phyloP scores from a whole-genome alignment of 768 basidiomycete species.

The Psilocybe subaeruginosa region DNA sequence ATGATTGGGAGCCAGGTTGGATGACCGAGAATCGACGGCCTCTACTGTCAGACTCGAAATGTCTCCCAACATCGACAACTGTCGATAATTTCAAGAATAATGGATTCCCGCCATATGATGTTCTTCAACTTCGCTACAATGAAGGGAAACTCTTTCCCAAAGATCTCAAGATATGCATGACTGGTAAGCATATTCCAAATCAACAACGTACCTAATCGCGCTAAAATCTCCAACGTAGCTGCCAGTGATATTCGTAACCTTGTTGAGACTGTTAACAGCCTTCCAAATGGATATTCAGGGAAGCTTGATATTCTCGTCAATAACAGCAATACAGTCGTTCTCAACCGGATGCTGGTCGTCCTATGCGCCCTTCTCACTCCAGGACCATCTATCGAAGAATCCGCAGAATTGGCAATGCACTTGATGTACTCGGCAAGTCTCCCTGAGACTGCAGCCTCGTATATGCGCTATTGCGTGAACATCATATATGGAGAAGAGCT shows the following conservation, averaged over 20 bases:
- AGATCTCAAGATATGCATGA: conserved; percentile 38
- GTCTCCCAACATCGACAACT: conserved; percentile 12
- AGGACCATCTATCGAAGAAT: conserved; percentile 42
- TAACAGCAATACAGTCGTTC: conserved; percentile 35
- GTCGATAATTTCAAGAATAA: conserved; percentile 22
- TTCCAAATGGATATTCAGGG: conserved; percentile 38
- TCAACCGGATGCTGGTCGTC: conserved; percentile 44
- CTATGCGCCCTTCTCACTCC: conserved; percentile 39
- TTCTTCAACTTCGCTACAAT: conserved; percentile 31
- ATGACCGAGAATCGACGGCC: conserved; percentile 31
- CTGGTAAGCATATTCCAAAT: conserved; percentile 22
- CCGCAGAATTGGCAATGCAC: conserved; percentile 42
- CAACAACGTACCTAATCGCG: neutral
- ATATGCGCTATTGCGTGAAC: conserved; percentile 37
- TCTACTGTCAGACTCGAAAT: conserved; percentile 15
- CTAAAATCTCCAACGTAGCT: conserved; percentile 19
- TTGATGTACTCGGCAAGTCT: conserved; percentile 45
- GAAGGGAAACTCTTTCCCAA: conserved; percentile 28
- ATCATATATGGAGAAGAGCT: conserved; percentile 35
- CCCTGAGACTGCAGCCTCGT: conserved; percentile 34
- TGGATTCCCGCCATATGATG: conserved; percentile 35
- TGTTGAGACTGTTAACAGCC: conserved; percentile 36
- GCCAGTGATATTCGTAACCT: conserved; percentile 39
- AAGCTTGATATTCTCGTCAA: conserved; percentile 43
- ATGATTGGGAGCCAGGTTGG: conserved; percentile 38